A percentile compares a stretch with the other conserved stretches of the same genome.
These are phyloP conservation scores for Cercophora samala DNA, from an alignment of 495 filamentous ascomycete genomes.

Conservation along the genomic window DNA sequence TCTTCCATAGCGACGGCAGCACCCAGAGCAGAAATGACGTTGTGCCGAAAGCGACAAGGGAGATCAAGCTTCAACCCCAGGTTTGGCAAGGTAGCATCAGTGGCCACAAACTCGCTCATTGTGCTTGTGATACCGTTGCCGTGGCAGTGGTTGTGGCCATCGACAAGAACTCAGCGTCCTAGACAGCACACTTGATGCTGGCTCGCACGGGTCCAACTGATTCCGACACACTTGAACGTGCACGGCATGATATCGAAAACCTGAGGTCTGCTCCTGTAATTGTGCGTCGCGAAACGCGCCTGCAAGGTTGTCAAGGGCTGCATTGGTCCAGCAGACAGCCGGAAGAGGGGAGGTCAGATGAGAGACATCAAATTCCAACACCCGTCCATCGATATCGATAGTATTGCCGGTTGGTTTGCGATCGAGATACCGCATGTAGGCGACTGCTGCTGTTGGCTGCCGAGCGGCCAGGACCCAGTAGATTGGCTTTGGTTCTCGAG, in stretches of 20 bases:
- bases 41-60: slow-evolving; percentile 6
- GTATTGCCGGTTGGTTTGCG: background rate
- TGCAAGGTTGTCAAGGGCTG: slow-evolving; percentile 22
- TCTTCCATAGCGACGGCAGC: background rate
- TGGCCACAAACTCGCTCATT: background rate
- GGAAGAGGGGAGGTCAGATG: slow-evolving; percentile 7
- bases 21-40: slow-evolving; percentile 11
- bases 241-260: slow-evolving; percentile 16
- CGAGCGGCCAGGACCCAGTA: background rate
- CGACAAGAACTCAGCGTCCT: background rate
- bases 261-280: slow-evolving; percentile 17
- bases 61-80: slow-evolving; percentile 8
- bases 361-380: slow-evolving; percentile 15
- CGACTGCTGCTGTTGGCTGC: slow-evolving; percentile 12
- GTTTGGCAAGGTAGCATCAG: slow-evolving; percentile 3
- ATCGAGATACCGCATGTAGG: slow-evolving; percentile 24
- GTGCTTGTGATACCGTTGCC: background rate
- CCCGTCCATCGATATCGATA: slow-evolving; percentile 10
- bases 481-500: background rate
- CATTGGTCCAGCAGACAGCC: slow-evolving; percentile 11
- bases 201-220: slow-evolving; percentile 5
- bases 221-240: slow-evolving; percentile 8
- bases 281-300: slow-evolving; percentile 5
- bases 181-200: slow-evolving; percentile 4
- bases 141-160: background rate